Evolutionary conservation across 2,329 filamentous ascomycete species (phyloP), one percentile per base, ranked within the genome.

Genomic region (Trichoderma gracile): DNA sequence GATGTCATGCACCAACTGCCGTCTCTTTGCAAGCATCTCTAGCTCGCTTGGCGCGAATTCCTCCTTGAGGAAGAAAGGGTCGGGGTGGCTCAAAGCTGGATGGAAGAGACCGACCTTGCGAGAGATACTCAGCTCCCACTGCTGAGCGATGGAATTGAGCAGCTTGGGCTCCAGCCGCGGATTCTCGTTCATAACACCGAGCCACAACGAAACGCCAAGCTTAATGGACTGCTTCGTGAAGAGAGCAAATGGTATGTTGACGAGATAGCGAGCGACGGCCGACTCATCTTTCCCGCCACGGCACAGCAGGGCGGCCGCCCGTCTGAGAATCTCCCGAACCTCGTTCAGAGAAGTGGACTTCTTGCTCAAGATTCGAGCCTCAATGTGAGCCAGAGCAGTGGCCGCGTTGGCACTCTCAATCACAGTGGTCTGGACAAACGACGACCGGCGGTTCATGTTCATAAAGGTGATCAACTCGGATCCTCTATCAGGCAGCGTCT

Each of bases 151-250:
- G 74, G 96, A 92, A 59, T 88, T 88, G 38, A 99, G 79, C 63
- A 99, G 87, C 66, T 93, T 88, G 9, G 94, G 86, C 75, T 97
- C 93, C 77, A 97, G 89, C 63, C 86, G 85, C 3, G 93, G 91
- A 72, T 97, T 98, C 75, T 99, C 95, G 71, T 98, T 95, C 72
- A 98, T 96, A 15, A 98, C 91, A 27, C 95, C 95, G 66, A 97
- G 87, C 95, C 95, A 99, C 7, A 99, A 81, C 4, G 95, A 97
- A 42, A 97, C 90, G 6, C 95, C 96, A 57, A 98, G 86, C 74
- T 97, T 96, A 74, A 99, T 95, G 2, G 93, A 95, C 72, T 96
- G 91, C 75, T 96, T 97, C 5, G 90, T 96, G 75, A 99, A 98
- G 53, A 97, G 86, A 46, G 87, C 86, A 76, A 99, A 99, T 0